Evolutionary conservation across 108 stramenopile genomes (phyloP), one percentile per base, ranked within the genome.

Genomic region (Asterionellopsis glacialis): DNA sequence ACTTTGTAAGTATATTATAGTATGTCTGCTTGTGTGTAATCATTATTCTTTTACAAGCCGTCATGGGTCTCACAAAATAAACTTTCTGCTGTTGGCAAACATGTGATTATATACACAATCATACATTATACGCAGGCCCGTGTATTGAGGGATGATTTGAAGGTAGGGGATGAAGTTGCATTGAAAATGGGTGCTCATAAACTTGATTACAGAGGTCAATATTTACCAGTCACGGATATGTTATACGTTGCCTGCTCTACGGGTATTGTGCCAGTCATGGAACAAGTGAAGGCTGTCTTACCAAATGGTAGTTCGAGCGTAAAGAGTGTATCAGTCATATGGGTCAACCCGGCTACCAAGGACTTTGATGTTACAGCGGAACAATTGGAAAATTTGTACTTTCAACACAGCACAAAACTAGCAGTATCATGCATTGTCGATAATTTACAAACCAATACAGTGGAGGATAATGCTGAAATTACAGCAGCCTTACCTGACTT

Each of bases 151-250:
- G 51, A 75, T 42, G 77, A 83, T 41, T 49, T 87, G 41, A 70
- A 73, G 55, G 64, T 80, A 16, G 87, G 87, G 12, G 87, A 88
- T 44, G 87, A 88, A 58, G 68, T 88, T 16, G 87, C 87, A 26
- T 70, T 88, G 49, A 75, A 76, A 61, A 78, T 79, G 11, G 87
- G 87, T 9, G 69, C 71, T 43, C 61, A 56, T 7, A 72, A 55
- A 25, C 74, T 88, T 0, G 61, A 57, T 6, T 85, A 88, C 43
- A 57, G 60, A 9, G 82, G 87, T 55, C 62, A 81, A 54, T 74
- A 84, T 55, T 73, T 83, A 19, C 86, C 87, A 24, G 84, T 88
- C 43, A 83, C 79, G 5, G 82, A 83, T 44, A 83, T 88, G 77
- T 77, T 85, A 1, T 83, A 78, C 70, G 26, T 88, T 45, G 76